Conservation (phyloP, 1,139 yeast species). For the Debaryomyces psychrophilus region DNA sequence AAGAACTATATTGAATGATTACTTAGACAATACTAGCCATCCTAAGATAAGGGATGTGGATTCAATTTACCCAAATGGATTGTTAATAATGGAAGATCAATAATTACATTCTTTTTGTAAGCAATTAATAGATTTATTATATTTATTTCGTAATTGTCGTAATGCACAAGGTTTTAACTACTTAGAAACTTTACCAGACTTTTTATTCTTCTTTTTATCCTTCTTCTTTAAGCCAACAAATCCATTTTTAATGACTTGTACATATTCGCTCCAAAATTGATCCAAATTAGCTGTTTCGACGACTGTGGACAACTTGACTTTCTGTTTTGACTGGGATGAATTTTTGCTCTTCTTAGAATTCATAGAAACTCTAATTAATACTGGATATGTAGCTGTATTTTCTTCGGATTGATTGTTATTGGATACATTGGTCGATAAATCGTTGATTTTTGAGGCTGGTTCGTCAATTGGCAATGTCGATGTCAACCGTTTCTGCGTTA, state of each 20-base stretch:
- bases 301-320: conserved; percentile 63
- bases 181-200: conserved; percentile 28
- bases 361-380: conserved; percentile 57
- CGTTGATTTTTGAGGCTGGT: conserved; percentile 20
- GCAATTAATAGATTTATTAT: neutral
- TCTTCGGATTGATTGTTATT: conserved; percentile 17
- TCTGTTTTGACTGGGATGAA: conserved; percentile 41
- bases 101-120: conserved; percentile 6
- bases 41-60: conserved; percentile 32
- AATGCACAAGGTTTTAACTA: conserved; percentile 5
- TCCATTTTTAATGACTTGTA: conserved; percentile 62
- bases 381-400: conserved; percentile 41
- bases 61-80: conserved; percentile 47
- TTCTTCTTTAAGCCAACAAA: conserved; percentile 56
- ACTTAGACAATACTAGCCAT: conserved; percentile 13
- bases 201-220: conserved; percentile 55
- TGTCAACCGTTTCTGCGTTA: conserved; percentile 46
- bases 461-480: conserved; percentile 29
- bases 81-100: conserved; percentile 41
- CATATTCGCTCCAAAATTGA: conserved; percentile 69
- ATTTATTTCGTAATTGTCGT: conserved; percentile 9
- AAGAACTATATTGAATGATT: conserved; percentile 33
- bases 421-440: conserved; percentile 44
- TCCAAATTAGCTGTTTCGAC: conserved; percentile 61
- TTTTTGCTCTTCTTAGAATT: conserved; percentile 48